These are phyloP conservation scores for Deinandra increscens DNA, from an alignment of 129 eudicot species.

Conservation along the genomic window DNA sequence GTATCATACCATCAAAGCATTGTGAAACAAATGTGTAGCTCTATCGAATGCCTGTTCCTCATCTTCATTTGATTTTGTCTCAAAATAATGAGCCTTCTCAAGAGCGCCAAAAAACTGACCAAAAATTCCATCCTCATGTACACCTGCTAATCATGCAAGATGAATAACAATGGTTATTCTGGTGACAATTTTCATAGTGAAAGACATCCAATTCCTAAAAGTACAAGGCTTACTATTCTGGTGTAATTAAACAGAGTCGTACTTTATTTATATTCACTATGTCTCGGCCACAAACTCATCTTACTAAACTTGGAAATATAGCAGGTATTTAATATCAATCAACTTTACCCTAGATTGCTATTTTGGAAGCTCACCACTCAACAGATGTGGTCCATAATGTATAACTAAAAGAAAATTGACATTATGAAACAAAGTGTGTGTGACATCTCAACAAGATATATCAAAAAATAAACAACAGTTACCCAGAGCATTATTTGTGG, in stretches of 20 bases:
- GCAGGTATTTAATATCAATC: neutral
- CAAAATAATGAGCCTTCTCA: constrained; percentile 63
- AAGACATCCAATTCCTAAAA: neutral
- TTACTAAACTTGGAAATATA: neutral
- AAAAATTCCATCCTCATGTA: constrained; percentile 68
- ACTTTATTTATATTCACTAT: neutral
- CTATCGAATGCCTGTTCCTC: constrained; percentile 80
- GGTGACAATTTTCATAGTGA: neutral
- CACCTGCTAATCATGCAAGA: constrained; percentile 38
- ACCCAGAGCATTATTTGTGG: constrained; percentile 32
- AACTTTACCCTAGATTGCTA: constrained; percentile 1
- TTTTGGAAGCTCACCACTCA: constrained; percentile 1
- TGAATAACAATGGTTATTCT: neutral
- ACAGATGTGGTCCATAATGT: constrained; percentile 5
- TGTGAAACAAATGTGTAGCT: constrained; percentile 61
- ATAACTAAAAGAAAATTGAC: neutral
- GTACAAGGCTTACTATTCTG: neutral
- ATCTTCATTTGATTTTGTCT: constrained; percentile 54
- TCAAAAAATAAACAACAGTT: constrained; percentile 13
- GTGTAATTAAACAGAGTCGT: neutral
- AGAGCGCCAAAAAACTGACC: constrained; percentile 77
- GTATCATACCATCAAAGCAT: constrained; percentile 59
- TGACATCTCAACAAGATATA: neutral
- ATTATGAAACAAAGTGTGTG: neutral
- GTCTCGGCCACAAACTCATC: constrained; percentile 2